These are phyloP conservation scores for Drosera spatulata DNA, from an alignment of 179 eudicot species.

Conservation along the genomic window DNA sequence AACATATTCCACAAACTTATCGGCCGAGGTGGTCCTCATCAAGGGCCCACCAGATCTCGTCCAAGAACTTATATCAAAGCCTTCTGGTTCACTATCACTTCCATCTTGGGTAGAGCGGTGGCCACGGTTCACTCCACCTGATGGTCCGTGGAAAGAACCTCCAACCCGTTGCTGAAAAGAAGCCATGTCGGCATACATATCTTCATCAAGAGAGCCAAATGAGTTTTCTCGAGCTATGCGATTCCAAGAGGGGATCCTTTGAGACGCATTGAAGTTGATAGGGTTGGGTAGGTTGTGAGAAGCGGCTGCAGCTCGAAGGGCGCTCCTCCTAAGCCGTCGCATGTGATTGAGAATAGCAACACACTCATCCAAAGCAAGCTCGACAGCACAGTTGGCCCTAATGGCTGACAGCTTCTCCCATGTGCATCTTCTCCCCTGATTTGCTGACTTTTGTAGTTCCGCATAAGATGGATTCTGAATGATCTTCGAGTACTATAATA, in stretches of 20 bases:
- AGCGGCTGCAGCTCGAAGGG: conserved; percentile 59
- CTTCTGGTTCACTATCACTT: conserved; percentile 82
- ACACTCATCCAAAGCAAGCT: conserved; percentile 85
- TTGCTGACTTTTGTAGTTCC: conserved; percentile 94
- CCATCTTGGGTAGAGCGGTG: conserved; percentile 40
- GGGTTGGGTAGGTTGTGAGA: conserved; percentile 32
- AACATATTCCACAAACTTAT: conserved; percentile 55
- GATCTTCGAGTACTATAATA: conserved; percentile 64
- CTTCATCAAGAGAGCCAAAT: conserved; percentile 87
- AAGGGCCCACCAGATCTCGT: conserved; percentile 93
- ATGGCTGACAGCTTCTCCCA: conserved; percentile 99
- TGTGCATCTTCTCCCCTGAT: conserved; percentile 91
- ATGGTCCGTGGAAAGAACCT: conserved; percentile 17
- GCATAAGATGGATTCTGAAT: conserved; percentile 78
- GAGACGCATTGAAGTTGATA: conserved; percentile 52
- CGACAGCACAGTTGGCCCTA: conserved; percentile 90
- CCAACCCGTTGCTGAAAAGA: conserved; percentile 35
- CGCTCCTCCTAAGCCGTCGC: conserved; percentile 78
- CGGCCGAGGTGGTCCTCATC: conserved; percentile 87
- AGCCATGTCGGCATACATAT: conserved; percentile 45
- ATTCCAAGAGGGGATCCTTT: conserved; percentile 95
- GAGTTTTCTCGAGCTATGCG: conserved; percentile 88
- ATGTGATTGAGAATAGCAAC: conserved; percentile 84
- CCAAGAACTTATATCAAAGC: conserved; percentile 56
- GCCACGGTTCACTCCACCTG: conserved; percentile 22